Base-by-base conservation (phyloP, 257 asterid genomes). In the Oldenlandia corymbosa region DNA sequence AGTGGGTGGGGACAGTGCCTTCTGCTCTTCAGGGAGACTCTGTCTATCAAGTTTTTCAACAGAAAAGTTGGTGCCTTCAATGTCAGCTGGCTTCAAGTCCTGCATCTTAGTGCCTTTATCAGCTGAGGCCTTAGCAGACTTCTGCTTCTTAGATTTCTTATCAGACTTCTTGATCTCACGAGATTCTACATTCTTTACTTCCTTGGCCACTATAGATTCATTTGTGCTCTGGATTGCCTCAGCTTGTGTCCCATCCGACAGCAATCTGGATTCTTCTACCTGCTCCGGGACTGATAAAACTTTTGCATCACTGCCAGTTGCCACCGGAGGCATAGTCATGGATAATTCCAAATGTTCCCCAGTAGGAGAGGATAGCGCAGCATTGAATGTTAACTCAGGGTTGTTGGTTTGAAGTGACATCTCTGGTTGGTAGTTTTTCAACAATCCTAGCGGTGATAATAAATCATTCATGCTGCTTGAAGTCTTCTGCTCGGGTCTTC, bases 101-200 rank as follows among this genome's bases (percentile, higher is more conserved):
- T 79, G 86, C 2, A 73, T 41, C 83, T 85, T 89, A 18, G 84
- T 73, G 42, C 52, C 73, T 54, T 75, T 76, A 13, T 78, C 57
- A 27, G 85, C 67, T 74, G 64, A 79, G 48, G 69, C 76, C 82
- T 92, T 92, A 2, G 83, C 68, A 45, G 92, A 59, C 85, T 86
- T 93, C 70, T 92, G 97, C 79, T 84, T 93, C 71, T 71, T 90
- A 4, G 97, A 84, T 75, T 78, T 93, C 89, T 93, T 93, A 69
- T 88, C 96, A 13, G 85, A 54, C 70, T 87, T 93, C 72, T 77
- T 93, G 0, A 63, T 80, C 68, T 79, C 93, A 32, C 69, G 74
- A 20, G 76, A 63, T 76, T 80, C 90, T 58, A 69, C 73, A 66
- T n/a, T 64, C 76, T 74, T 81, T 39, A 62, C 71, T 78, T 87